phyloP scores from a whole-genome alignment of 2,329 filamentous ascomycete genomes.

The Verticillium zaregamsianum region DNA sequence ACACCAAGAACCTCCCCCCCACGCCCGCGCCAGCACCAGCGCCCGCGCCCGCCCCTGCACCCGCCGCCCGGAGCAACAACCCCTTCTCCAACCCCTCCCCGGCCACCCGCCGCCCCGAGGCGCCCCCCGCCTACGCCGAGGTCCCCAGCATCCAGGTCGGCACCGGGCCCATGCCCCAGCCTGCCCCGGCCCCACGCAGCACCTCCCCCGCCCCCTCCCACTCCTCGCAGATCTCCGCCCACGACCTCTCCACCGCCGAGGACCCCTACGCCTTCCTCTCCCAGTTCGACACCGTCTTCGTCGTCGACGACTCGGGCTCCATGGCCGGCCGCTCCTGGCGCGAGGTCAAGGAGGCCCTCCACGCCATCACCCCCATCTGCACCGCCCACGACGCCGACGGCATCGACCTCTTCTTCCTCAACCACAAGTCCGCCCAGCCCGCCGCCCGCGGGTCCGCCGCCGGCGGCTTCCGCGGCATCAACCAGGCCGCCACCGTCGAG shows the following conservation, averaged over 20 bases:
- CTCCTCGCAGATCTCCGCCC: conserved; percentile 16
- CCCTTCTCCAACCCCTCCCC: conserved; percentile 14
- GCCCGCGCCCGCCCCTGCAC: neutral
- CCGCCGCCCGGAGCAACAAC: conserved; percentile 1
- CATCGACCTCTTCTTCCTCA: conserved; percentile 89
- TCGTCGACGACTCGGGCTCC: conserved; percentile 88
- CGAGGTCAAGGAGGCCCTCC: conserved; percentile 67
- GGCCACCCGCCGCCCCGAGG: conserved; percentile 17
- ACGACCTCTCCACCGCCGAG: conserved; percentile 41
- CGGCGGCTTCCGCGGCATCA: conserved; percentile 63
- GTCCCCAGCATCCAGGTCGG: neutral
- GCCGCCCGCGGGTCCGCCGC: conserved; percentile 31
- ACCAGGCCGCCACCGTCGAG: conserved; percentile 50
- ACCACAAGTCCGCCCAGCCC: conserved; percentile 47
- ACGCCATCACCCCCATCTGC: conserved; percentile 76
- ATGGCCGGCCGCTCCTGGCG: conserved; percentile 77
- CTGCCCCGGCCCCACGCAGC: conserved; percentile 7
- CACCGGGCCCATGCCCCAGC: conserved; percentile 3
- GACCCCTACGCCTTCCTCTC: conserved; percentile 72
- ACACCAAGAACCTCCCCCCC: neutral
- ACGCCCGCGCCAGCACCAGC: neutral
- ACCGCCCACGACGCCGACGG: conserved; percentile 76
- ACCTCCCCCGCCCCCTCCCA: conserved; percentile 16
- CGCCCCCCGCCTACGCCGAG: conserved; percentile 30
- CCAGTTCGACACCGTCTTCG: conserved; percentile 80